Evolutionary conservation across 2,329 filamentous ascomycete species (phyloP).

Genomic region (Fusarium pseudonygamai): DNA sequence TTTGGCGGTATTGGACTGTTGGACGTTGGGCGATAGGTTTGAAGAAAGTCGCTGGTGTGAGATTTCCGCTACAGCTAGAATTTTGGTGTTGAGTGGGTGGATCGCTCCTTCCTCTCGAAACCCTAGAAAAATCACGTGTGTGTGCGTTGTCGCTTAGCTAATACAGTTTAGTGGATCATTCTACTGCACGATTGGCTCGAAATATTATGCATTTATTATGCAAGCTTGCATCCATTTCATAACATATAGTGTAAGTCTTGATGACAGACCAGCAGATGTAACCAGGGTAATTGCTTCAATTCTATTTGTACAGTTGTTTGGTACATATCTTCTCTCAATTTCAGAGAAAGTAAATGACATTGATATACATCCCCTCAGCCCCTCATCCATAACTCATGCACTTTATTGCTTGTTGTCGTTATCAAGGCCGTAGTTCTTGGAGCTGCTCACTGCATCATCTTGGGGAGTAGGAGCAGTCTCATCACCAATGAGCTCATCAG

Average conservation of each 20-base stretch:
- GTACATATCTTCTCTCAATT: constrained; percentile 39
- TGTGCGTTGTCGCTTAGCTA: constrained; percentile 10
- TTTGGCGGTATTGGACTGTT: constrained; percentile 63
- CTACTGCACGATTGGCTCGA: not conserved
- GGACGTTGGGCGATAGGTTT: constrained; percentile 48
- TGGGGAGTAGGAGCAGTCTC: constrained; percentile 47
- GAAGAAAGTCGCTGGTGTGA: constrained; percentile 41
- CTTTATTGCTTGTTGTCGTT: constrained; percentile 33
- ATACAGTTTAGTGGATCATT: not conserved
- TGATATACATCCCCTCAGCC: constrained; percentile 38
- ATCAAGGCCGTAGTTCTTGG: constrained; percentile 51
- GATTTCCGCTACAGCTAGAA: constrained; percentile 39
- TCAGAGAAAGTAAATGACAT: constrained; percentile 34
- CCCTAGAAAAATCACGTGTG: constrained; percentile 25
- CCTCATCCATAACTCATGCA: constrained; percentile 2
- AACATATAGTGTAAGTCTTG: not conserved
- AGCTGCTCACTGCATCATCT: constrained; percentile 57
- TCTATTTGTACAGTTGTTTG: constrained; percentile 47
- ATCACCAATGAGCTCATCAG: constrained; percentile 44
- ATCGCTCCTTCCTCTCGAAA: not conserved
- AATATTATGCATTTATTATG: not conserved
- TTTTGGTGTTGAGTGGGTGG: constrained; percentile 39
- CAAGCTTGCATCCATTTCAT: not conserved
- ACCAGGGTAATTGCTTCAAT: constrained; percentile 36
- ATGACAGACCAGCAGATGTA: not conserved